Evolutionary conservation across 108 stramenopile species (phyloP).

Genomic region (Cyclotella sp.): DNA sequence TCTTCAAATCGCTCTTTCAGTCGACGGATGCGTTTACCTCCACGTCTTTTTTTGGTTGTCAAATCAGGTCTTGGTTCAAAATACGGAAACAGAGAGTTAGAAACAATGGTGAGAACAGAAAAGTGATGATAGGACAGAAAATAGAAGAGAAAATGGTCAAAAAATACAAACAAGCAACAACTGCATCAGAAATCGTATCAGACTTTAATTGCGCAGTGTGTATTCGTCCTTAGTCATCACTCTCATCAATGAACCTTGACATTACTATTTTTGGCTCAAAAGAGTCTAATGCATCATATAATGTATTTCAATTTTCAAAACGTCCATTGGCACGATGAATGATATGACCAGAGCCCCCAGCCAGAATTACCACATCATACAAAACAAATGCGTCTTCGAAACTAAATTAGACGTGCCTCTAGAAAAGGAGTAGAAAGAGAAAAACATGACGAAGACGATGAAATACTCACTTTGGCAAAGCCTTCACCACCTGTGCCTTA

Average conservation of each 20-base stretch:
- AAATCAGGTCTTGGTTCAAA: conserved; percentile 72
- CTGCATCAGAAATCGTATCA: too few species aligned
- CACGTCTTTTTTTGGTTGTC: conserved; percentile 90
- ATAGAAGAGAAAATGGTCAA: too few species aligned
- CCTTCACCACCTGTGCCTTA: conserved; percentile 88
- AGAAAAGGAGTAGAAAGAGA: neutral
- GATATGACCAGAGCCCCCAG: neutral
- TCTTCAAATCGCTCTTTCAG: conserved; percentile 94
- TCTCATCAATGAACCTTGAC: too few species aligned
- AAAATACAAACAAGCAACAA: neutral
- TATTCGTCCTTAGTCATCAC: too few species aligned
- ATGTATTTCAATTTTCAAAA: too few species aligned
- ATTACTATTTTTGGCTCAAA: too few species aligned
- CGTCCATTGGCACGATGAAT: too few species aligned
- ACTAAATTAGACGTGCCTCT: conserved; percentile 26
- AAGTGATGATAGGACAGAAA: neutral
- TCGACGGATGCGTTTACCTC: conserved; percentile 90
- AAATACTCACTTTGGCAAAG: conserved; percentile 93
- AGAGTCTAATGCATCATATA: too few species aligned
- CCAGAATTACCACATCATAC: neutral
- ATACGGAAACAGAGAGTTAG: neutral
- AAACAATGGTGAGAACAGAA: neutral
- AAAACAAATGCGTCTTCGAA: conserved; percentile 15
- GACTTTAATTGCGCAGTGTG: too few species aligned
- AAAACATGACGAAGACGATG: neutral